phyloP scores from a whole-genome alignment of 31 red algal species.

The Odonthalia washingtoniensis region DNA sequence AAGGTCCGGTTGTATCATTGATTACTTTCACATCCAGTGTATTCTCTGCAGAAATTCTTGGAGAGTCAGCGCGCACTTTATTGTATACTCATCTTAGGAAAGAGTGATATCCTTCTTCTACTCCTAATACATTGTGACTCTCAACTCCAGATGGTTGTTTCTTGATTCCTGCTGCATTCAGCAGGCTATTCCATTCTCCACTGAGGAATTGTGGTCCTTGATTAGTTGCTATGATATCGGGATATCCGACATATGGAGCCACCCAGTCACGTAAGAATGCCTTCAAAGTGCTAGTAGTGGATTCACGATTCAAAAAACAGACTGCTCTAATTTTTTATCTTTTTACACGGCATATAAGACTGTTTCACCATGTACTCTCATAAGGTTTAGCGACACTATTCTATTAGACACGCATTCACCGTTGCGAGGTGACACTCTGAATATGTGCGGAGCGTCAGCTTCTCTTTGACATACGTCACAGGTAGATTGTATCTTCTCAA shows the following conservation, averaged over 20 bases:
- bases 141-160: neutral
- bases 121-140: neutral
- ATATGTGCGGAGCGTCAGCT: neutral
- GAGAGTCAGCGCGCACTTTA: neutral
- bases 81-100: neutral
- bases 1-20: neutral
- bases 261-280: neutral
- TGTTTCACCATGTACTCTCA: neutral
- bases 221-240: neutral
- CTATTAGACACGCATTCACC: neutral
- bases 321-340: neutral
- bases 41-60: neutral
- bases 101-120: conserved; percentile 16
- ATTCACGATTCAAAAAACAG: neutral
- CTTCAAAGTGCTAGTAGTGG: neutral
- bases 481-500: neutral
- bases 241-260: too few relatives aligned
- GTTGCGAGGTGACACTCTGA: neutral
- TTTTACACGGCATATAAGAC: neutral
- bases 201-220: conserved; percentile 28
- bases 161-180: neutral
- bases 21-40: neutral
- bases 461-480: conserved; percentile 22
- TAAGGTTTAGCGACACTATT: neutral
- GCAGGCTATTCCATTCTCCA: neutral